Evolutionary conservation across 768 basidiomycete genomes (phyloP).

Genomic region (Tubosaeta sp.): DNA sequence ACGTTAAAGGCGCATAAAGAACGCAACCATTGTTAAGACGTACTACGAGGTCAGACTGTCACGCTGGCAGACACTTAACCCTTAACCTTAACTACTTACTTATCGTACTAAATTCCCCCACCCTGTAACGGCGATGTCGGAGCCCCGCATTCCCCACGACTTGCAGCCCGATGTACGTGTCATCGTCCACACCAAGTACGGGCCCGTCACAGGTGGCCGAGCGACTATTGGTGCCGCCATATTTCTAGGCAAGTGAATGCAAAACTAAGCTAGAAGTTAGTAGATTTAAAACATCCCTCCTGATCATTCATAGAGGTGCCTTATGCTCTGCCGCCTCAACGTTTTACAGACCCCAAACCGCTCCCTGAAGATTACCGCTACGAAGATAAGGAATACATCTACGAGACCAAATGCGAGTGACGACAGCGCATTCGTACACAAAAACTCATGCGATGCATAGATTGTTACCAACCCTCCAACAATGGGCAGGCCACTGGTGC

Average conservation of each 20-base stretch:
- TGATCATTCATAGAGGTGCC: slow-evolving; percentile 55
- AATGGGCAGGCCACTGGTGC: slow-evolving; percentile 61
- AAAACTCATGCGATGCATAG: slow-evolving; percentile 29
- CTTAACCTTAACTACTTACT: no score
- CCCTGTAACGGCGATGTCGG: no score
- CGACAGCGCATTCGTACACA: neutral
- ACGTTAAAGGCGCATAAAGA: no score
- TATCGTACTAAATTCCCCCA: no score
- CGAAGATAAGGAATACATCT: slow-evolving; percentile 54
- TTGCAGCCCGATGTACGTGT: slow-evolving; percentile 42
- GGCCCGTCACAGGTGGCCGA: slow-evolving; percentile 53
- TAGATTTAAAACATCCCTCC: no score
- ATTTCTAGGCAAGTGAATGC: slow-evolving; percentile 50
- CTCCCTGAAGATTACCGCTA: slow-evolving; percentile 56
- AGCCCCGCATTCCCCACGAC: slow-evolving; percentile 52
- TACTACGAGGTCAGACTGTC: no score
- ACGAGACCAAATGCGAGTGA: slow-evolving; percentile 51
- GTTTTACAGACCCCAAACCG: slow-evolving; percentile 60
- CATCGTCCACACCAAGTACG: slow-evolving; percentile 50
- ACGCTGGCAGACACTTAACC: no score
- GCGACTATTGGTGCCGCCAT: slow-evolving; percentile 57
- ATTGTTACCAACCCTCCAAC: slow-evolving; percentile 57
- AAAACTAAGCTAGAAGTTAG: no score
- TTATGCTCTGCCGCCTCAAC: slow-evolving; percentile 59
- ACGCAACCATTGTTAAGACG: no score